These are phyloP conservation scores for Picea sitchensis DNA, from an alignment of 75 land plant genomes.

Conservation along the genomic window DNA sequence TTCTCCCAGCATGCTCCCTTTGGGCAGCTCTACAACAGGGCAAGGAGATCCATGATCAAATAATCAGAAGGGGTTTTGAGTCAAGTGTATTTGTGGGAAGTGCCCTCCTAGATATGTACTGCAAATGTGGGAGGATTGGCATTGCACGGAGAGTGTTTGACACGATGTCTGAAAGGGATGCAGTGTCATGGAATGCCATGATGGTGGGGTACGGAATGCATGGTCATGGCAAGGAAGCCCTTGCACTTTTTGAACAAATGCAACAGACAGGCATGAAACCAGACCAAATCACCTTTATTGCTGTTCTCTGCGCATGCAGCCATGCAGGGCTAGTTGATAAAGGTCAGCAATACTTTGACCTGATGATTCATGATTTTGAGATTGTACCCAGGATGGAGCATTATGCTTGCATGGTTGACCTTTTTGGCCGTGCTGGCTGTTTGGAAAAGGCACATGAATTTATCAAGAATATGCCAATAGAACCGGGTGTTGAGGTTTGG, in stretches of 20 bases:
- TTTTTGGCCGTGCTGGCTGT: slow-evolving; percentile 37
- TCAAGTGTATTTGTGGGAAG: slow-evolving; percentile 24
- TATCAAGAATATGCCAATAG: slow-evolving; percentile 39
- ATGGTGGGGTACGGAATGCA: slow-evolving; percentile 35
- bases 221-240: slow-evolving; percentile 28
- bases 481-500: slow-evolving; percentile 29
- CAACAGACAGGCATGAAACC: slow-evolving; percentile 13
- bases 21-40: slow-evolving; percentile 27
- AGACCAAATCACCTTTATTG: slow-evolving; percentile 27
- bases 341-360: slow-evolving; percentile 24
- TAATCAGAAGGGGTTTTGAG: slow-evolving; percentile 24
- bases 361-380: slow-evolving; percentile 18
- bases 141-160: slow-evolving; percentile 36
- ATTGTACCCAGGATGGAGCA: slow-evolving; percentile 35
- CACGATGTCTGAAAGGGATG: slow-evolving; percentile 22
- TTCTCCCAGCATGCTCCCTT: slow-evolving; percentile 31
- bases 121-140: slow-evolving; percentile 51
- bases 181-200: slow-evolving; percentile 51
- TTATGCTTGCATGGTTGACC: slow-evolving; percentile 42
- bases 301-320: slow-evolving; percentile 33
- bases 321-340: slow-evolving; percentile 20
- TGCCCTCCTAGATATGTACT: slow-evolving; percentile 55
- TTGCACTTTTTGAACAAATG: slow-evolving; percentile 26
- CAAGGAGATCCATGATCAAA: slow-evolving; percentile 29
- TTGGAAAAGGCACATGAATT: slow-evolving; percentile 33